Percentiles rank a stretch among this genome's conserved stretches.
These are phyloP conservation scores for Plasmodium chabaudi DNA, from an alignment of 169 alveolate genomes.

Conservation along the genomic window DNA sequence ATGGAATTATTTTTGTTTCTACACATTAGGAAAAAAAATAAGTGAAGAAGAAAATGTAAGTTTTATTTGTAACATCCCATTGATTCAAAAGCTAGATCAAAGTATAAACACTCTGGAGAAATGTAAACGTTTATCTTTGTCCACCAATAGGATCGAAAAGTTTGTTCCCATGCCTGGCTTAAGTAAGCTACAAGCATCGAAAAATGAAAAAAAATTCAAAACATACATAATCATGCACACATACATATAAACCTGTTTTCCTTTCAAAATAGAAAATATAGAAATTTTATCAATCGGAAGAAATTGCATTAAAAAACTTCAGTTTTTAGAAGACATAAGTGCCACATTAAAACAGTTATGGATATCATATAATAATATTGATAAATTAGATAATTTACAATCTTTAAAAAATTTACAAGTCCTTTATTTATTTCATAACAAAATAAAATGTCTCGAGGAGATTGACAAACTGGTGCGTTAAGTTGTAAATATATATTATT, in stretches of 20 bases:
- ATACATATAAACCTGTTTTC: no score
- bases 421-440: constrained; percentile 57
- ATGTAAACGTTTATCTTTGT: constrained; percentile 60
- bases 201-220: no score
- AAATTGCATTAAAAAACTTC: constrained; percentile 55
- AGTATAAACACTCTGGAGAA: constrained; percentile 43
- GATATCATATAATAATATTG: constrained; percentile 57
- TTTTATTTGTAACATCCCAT: constrained; percentile 49
- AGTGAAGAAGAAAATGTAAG: constrained; percentile 68
- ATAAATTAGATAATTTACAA: constrained; percentile 50
- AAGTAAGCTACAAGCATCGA: background rate
- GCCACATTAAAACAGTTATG: constrained; percentile 55
- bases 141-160: constrained; percentile 55
- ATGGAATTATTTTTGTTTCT: background rate
- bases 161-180: constrained; percentile 53
- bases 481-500: background rate
- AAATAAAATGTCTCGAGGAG: constrained; percentile 51
- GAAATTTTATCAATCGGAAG: constrained; percentile 59
- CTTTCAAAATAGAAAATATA: constrained; percentile 21
- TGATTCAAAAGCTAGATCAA: constrained; percentile 44
- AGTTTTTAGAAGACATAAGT: constrained; percentile 51
- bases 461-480: constrained; percentile 38
- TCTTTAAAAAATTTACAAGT: constrained; percentile 56
- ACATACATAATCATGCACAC: background rate
- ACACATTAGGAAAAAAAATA: constrained; percentile 37